phyloP scores from a whole-genome alignment of 139 green algal species.

The Prasinococcaceae sp. region DNA sequence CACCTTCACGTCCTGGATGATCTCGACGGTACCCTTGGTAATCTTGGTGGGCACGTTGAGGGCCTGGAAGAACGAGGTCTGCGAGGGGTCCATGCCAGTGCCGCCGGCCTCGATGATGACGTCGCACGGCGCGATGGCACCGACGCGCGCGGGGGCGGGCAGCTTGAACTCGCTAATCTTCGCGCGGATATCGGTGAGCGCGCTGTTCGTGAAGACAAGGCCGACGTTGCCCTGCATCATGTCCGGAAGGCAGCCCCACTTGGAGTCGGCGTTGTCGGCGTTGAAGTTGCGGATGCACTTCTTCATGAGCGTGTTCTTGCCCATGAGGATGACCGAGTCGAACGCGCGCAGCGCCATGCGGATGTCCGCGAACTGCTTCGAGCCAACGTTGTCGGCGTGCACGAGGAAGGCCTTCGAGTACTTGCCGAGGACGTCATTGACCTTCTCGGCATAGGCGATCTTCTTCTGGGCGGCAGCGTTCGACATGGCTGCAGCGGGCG shows the following conservation, averaged over 20 bases:
- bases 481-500: too few relatives aligned
- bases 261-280: slow-evolving; percentile 72
- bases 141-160: slow-evolving; percentile 76
- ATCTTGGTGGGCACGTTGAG: slow-evolving; percentile 99
- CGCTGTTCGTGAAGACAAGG: slow-evolving; percentile 85
- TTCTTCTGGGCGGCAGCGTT: too few relatives aligned
- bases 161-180: slow-evolving; percentile 84
- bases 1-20: slow-evolving; percentile 73
- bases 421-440: too few relatives aligned
- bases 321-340: slow-evolving; percentile 85
- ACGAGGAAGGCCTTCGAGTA: slow-evolving; percentile 72
- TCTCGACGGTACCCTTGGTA: slow-evolving; percentile 96
- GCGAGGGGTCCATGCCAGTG: slow-evolving; percentile 95
- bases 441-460: too few relatives aligned
- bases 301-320: slow-evolving; percentile 99
- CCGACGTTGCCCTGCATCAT: slow-evolving; percentile 79
- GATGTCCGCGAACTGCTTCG: slow-evolving; percentile 96
- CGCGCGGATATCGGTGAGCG: slow-evolving; percentile 43
- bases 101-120: slow-evolving; percentile 73
- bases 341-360: slow-evolving; percentile 71
- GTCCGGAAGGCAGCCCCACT: slow-evolving; percentile 67
- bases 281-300: slow-evolving; percentile 82
- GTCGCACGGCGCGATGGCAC: slow-evolving; percentile 71
- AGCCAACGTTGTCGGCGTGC: slow-evolving; percentile 97
- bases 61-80: slow-evolving; percentile 97